Evolutionary conservation across 352 stramenopile species (phyloP).

Genomic region (Phytophthora pluvialis): DNA sequence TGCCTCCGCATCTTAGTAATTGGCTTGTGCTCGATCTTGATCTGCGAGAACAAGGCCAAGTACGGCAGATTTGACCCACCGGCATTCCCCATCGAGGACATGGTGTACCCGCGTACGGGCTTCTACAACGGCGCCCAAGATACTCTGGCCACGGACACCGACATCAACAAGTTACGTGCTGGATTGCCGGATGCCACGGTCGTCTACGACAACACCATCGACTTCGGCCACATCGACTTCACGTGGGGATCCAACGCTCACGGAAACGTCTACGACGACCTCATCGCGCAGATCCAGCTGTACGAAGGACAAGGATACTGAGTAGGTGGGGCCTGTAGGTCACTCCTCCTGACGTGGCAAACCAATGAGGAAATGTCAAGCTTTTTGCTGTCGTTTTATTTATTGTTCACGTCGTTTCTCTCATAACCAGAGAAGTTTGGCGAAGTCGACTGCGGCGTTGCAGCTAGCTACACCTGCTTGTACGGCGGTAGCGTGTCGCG

Average conservation of each 20-base stretch:
- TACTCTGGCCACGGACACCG: conserved; percentile 41
- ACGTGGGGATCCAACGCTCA: conserved; percentile 55
- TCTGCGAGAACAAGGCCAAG: conserved; percentile 53
- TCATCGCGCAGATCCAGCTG: conserved; percentile 47
- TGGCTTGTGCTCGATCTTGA: conserved; percentile 26
- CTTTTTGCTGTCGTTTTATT: conserved; percentile 19
- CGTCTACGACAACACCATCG: conserved; percentile 28
- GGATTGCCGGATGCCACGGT: conserved; percentile 44
- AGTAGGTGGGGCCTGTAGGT: too few species aligned
- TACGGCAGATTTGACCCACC: conserved; percentile 54
- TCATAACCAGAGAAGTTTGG: too few species aligned
- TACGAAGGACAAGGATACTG: conserved; percentile 25
- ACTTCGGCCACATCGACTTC: conserved; percentile 59
- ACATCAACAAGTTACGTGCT: conserved; percentile 44
- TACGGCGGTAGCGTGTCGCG: conserved; percentile 41
- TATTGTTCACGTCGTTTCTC: not conserved
- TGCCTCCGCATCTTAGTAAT: conserved; percentile 34
- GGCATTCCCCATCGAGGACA: conserved; percentile 24
- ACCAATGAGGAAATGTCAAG: not conserved
- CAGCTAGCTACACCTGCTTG: conserved; percentile 10
- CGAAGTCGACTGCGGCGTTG: not conserved
- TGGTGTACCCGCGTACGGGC: conserved; percentile 44
- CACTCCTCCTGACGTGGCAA: too few species aligned
- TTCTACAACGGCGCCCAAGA: conserved; percentile 51
- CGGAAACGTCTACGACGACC: conserved; percentile 52